phyloP scores from a whole-genome alignment of 805 yeast species.

The Saturnispora besseyi region DNA sequence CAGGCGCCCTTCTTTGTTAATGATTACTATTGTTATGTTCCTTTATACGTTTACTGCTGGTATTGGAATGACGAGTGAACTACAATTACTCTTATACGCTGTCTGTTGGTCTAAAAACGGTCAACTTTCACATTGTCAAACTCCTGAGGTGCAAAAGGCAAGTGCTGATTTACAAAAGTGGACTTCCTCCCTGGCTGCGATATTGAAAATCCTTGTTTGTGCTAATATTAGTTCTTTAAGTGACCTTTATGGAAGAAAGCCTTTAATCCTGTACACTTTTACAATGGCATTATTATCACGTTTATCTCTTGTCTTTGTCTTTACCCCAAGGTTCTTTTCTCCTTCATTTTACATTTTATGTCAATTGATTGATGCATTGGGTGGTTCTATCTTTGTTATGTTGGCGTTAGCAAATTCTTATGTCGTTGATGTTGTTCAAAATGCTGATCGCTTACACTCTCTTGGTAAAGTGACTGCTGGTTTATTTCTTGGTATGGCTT shows the following conservation, averaged over 20 bases:
- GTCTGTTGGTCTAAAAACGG: constrained; percentile 29
- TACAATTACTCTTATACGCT: constrained; percentile 30
- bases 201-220: constrained; percentile 41
- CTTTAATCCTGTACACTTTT: constrained; percentile 31
- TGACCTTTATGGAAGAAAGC: constrained; percentile 56
- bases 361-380: constrained; percentile 37
- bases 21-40: constrained; percentile 32
- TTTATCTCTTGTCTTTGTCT: constrained; percentile 11
- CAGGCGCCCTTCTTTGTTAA: constrained; percentile 46
- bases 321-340: constrained; percentile 25
- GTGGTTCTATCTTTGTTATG: constrained; percentile 57
- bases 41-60: constrained; percentile 35
- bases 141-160: constrained; percentile 32
- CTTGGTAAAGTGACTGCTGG: constrained; percentile 54
- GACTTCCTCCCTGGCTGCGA: constrained; percentile 32
- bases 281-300: constrained; percentile 16
- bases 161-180: constrained; percentile 44
- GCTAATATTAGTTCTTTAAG: constrained; percentile 57
- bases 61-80: constrained; percentile 31
- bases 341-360: constrained; percentile 34
- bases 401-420: constrained; percentile 59
- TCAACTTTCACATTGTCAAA: constrained; percentile 25
- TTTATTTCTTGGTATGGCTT: constrained; percentile 49
- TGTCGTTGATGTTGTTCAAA: constrained; percentile 62
- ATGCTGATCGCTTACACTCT: constrained; percentile 46